These are phyloP conservation scores for Anthoceros angustus DNA, from an alignment of 225 moss, liverwort and hornwort genomes.

Conservation along the genomic window DNA sequence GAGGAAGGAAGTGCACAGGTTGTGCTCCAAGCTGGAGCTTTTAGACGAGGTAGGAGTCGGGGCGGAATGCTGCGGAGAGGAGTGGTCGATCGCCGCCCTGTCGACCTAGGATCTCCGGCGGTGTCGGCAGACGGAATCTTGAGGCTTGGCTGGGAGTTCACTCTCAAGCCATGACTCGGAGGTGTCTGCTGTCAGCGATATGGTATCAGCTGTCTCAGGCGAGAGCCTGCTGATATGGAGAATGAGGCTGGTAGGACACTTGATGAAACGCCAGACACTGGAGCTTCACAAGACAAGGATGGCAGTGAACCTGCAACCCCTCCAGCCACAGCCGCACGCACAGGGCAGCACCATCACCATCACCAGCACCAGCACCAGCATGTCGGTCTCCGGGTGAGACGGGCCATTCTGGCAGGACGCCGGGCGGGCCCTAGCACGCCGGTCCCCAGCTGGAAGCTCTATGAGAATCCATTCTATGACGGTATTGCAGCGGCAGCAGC, in stretches of 20 bases:
- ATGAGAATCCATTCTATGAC: conserved; percentile 80
- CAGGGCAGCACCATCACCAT: background rate
- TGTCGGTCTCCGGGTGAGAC: conserved; percentile 52
- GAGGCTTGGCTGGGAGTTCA: no score
- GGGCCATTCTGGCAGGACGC: conserved; percentile 49
- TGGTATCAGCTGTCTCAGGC: no score
- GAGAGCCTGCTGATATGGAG: no score
- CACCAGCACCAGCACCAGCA: conserved; percentile 12
- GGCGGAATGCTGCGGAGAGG: no score
- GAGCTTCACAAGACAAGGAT: background rate
- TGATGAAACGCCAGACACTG: background rate
- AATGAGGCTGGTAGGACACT: background rate
- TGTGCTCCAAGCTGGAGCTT: no score
- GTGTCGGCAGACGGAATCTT: no score
- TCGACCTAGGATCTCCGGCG: no score
- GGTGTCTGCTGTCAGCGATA: no score
- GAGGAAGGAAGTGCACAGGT: no score
- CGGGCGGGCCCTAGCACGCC: conserved; percentile 80
- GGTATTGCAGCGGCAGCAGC: conserved; percentile 84
- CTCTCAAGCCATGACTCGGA: no score
- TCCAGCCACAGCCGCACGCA: background rate
- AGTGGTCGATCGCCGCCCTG: no score
- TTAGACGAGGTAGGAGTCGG: no score
- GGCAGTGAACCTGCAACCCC: background rate
- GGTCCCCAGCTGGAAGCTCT: conserved; percentile 93